A percentile compares a stretch with the other conserved stretches of the same genome.
Conservation (phyloP, 1,139 yeast species). For the Suhomyces atakaporum region DNA sequence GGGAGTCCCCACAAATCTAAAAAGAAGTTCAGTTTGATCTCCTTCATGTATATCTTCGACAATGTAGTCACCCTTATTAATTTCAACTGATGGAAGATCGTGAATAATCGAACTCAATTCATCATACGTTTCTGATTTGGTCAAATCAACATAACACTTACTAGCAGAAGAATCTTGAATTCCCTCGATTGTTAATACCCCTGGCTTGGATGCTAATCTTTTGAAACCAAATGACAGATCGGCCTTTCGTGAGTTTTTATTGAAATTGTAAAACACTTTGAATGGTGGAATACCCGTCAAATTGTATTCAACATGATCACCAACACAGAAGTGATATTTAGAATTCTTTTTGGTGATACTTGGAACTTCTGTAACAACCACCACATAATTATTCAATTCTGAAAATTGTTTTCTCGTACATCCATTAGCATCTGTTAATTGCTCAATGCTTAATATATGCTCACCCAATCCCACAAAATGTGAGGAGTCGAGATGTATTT, state of each 20-base stretch:
- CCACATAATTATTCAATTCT: conserved; percentile 36
- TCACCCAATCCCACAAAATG: conserved; percentile 39
- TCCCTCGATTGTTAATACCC: conserved; percentile 66
- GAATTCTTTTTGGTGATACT: conserved; percentile 49
- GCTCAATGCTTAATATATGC: conserved; percentile 59
- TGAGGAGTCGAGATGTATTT: conserved; percentile 18
- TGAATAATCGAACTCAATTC: conserved; percentile 60
- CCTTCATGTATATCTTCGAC: conserved; percentile 90
- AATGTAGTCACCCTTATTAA: conserved; percentile 74
- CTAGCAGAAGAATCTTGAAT: conserved; percentile 73
- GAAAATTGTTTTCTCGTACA: conserved; percentile 54
- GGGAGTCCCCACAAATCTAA: conserved; percentile 69
- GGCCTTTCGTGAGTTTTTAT: conserved; percentile 61
- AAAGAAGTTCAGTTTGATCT: conserved; percentile 71
- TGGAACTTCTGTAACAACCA: conserved; percentile 78
- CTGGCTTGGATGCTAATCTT: conserved; percentile 81
- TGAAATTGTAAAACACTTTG: conserved; percentile 70
- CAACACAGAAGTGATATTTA: conserved; percentile 73
- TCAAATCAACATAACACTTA: conserved; percentile 67
- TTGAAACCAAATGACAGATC: conserved; percentile 54
- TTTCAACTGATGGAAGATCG: conserved; percentile 88
- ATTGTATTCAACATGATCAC: conserved; percentile 80
- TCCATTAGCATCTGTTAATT: conserved; percentile 68
- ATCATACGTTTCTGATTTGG: conserved; percentile 29
- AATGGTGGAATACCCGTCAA: conserved; percentile 83